Evolutionary conservation across 2,329 filamentous ascomycete species (phyloP).

Genomic region (Rutstroemia sp.): DNA sequence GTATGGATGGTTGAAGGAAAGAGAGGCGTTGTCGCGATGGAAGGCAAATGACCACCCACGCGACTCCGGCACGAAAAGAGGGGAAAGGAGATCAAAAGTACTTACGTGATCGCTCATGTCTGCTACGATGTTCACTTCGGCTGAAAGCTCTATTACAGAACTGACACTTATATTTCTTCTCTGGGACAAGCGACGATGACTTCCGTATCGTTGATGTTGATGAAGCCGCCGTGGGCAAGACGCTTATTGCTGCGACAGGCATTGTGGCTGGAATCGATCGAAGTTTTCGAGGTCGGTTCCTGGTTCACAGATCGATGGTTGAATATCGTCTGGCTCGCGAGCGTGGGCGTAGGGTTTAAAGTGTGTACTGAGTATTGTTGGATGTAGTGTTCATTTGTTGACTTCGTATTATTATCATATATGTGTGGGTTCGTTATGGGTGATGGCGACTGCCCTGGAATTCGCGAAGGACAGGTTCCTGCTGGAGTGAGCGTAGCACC

Average conservation of each 20-base stretch:
- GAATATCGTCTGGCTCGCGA: conserved; percentile 31
- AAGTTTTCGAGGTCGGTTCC: conserved; percentile 1
- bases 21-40: neutral
- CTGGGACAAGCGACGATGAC: conserved; percentile 61
- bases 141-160: conserved; percentile 98
- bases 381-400: conserved; percentile 45
- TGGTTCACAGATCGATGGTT: conserved; percentile 30
- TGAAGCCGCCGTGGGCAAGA: conserved; percentile 57
- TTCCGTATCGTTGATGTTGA: conserved; percentile 63
- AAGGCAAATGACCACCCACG: conserved; percentile 4
- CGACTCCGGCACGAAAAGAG: conserved; percentile 14
- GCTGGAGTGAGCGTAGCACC: conserved; percentile 11
- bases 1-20: neutral
- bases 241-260: conserved; percentile 52
- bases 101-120: conserved; percentile 98
- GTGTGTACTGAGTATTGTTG: conserved; percentile 49
- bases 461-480: conserved; percentile 15
- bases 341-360: conserved; percentile 57
- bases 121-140: conserved; percentile 90
- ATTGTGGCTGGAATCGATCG: conserved; percentile 37
- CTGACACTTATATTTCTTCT: conserved; percentile 99
- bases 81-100: conserved; percentile 31
- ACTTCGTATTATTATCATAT: conserved; percentile 48
- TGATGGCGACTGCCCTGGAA: conserved; percentile 29
- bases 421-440: conserved; percentile 33